These are phyloP conservation scores for Lepidium didymum DNA, from an alignment of 345 rosid species.

Conservation along the genomic window DNA sequence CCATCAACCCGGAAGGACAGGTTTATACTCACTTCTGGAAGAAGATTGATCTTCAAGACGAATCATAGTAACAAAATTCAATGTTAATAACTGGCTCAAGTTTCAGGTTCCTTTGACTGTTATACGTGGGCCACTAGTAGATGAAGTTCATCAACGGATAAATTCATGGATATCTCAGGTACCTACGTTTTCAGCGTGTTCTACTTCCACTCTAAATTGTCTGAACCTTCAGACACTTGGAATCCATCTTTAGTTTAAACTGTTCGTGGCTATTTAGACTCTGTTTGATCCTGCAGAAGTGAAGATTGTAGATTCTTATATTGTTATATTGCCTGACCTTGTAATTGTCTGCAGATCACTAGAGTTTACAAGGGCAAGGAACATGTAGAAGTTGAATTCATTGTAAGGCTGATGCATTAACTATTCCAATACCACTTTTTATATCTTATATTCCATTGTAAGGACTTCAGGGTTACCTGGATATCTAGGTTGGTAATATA, in stretches of 20 bases:
- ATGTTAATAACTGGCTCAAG: conserved; percentile 6
- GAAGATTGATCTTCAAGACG: neutral
- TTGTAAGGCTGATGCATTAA: conserved; percentile 46
- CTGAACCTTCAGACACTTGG: neutral
- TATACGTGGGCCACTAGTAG: conserved; percentile 61
- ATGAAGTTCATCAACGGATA: conserved; percentile 82
- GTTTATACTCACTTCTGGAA: conserved; percentile 33
- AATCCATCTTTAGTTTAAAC: neutral
- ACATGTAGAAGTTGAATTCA: conserved; percentile 91
- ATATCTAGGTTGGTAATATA: conserved; percentile 55
- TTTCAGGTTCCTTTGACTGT: conserved; percentile 66
- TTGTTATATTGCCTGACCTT: conserved; percentile 5
- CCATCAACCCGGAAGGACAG: conserved; percentile 53
- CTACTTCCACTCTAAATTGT: neutral
- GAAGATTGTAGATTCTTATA: conserved; percentile 6
- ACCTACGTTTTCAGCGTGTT: neutral
- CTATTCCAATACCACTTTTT: neutral
- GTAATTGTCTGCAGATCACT: conserved; percentile 45
- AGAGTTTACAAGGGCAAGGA: conserved; percentile 80
- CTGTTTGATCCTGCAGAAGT: conserved; percentile 1
- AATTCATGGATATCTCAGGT: conserved; percentile 93
- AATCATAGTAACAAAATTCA: neutral
- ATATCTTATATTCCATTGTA: neutral
- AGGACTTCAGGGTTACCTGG: neutral
- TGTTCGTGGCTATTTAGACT: neutral